These are phyloP conservation scores for Scheffersomyces titani DNA, from an alignment of 1,139 yeast species.

Conservation along the genomic window DNA sequence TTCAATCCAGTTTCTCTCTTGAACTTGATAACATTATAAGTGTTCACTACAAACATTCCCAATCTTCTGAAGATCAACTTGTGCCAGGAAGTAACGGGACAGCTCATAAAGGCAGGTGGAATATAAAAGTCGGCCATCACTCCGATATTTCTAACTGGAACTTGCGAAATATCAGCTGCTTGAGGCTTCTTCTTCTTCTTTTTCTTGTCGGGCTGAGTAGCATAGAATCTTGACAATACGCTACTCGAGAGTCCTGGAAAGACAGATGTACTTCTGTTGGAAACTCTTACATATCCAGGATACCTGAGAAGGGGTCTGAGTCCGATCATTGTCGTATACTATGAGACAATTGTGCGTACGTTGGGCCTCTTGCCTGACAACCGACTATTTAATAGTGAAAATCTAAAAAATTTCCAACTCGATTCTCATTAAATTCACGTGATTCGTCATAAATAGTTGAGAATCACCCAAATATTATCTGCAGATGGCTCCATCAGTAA, in stretches of 20 bases:
- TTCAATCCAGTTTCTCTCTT: constrained; percentile 63
- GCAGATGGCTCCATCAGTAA: background rate
- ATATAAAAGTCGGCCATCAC: constrained; percentile 47
- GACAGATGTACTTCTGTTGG: background rate
- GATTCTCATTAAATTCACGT: background rate
- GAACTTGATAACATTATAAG: constrained; percentile 63
- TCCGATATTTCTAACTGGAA: constrained; percentile 43
- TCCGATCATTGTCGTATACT: background rate
- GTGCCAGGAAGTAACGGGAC: constrained; percentile 43
- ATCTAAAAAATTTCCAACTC: background rate
- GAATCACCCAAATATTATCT: background rate
- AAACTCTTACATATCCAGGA: background rate
- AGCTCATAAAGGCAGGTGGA: constrained; percentile 35
- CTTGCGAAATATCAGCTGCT: constrained; percentile 34
- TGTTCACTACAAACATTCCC: constrained; percentile 59
- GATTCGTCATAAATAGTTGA: background rate
- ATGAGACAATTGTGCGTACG: background rate
- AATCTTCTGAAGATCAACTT: constrained; percentile 42
- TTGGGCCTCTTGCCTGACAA: background rate
- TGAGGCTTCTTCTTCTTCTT: constrained; percentile 21
- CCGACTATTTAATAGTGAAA: background rate
- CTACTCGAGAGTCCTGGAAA: background rate
- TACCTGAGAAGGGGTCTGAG: background rate
- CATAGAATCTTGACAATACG: background rate
- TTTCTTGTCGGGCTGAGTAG: constrained; percentile 8